Base-by-base conservation (phyloP, 2,329 filamentous ascomycete species). In the Apiospora marii region DNA sequence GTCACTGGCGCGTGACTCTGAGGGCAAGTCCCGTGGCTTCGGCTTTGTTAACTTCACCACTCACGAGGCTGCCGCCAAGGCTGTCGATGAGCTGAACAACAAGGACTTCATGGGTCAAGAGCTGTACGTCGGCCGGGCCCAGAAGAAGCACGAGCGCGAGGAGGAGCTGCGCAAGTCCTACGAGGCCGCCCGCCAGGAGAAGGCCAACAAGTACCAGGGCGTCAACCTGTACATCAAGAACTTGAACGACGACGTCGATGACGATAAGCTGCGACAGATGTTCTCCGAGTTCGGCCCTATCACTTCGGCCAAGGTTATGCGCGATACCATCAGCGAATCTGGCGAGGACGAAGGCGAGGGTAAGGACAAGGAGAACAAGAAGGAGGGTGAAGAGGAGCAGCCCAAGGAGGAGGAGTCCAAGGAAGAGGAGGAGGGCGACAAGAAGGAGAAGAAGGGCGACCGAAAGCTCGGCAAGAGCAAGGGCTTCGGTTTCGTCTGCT, bases 191-290 rank as follows among this genome's bases (percentile, higher is more conserved):
- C 96, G 96, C 80, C 89, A 97, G 80, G 96, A 99, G 90, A 99
- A 99, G 90, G 95, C 95, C 84, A 97, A 91, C 88, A 99, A 99
- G 89, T 99, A 99, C 87, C 95, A 98, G 87, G 96, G 96, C 78
- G 96, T 99, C 84, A 99, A 99, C 88, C 90, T 99, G 69, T 99
- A 99, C 88, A 96, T 99, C 87, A 99, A 99, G 92, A 99, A 99
- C 86, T 88, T 99, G 74, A 93, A 95, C 77, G 96, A 99, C 78
- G 96, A 98, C 74, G 91, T 99, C 77, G 96, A 99, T 81, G 96
- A 99, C 79, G 96, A 99, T 81, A 98, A 98, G 90, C 91, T 99
- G 75, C 95, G 96, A 80, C 92, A 95, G 80, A 93, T 98, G 83
- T 99, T 99, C 84, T 87, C 92, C 81, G 90, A 94, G 77, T 98